phyloP scores from a whole-genome alignment of 345 rosid genomes.

The Camelina neglecta region DNA sequence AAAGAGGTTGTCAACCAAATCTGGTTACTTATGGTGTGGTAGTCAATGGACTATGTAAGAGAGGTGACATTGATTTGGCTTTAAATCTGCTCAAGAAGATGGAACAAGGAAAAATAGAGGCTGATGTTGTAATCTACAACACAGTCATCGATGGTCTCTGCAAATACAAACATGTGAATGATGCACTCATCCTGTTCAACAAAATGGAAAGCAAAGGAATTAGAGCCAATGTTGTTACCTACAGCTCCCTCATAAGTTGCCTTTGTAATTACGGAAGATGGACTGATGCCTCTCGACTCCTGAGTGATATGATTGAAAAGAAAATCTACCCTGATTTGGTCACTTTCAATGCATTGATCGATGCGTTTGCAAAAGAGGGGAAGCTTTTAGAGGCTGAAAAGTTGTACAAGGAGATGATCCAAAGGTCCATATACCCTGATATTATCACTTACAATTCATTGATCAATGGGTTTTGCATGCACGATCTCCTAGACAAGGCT shows the following conservation, averaged over 20 bases:
- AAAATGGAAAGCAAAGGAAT: not conserved
- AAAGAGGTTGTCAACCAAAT: not conserved
- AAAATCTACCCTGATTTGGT: not conserved
- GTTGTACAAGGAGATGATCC: too few species aligned
- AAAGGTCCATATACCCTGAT: too few species aligned
- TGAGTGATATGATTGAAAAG: not conserved
- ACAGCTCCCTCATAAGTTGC: not conserved
- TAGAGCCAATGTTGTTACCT: not conserved
- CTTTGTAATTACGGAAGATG: constrained; percentile 19
- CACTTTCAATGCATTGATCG: not conserved
- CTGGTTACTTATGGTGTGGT: not conserved
- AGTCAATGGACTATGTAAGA: not conserved
- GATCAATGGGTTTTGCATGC: not conserved
- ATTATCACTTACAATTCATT: too few species aligned
- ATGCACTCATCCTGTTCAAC: not conserved
- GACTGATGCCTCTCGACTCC: not conserved
- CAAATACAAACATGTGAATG: not conserved
- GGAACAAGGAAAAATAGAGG: not conserved
- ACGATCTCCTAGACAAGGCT: not conserved
- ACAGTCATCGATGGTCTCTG: constrained; percentile 10
- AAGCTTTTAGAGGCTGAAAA: too few species aligned
- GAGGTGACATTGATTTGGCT: constrained; percentile 13
- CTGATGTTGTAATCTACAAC: not conserved
- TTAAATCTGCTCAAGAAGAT: constrained; percentile 10
- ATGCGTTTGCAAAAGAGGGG: too few species aligned